phyloP scores from a whole-genome alignment of 768 basidiomycete genomes.

The Daedaleopsis nitida region DNA sequence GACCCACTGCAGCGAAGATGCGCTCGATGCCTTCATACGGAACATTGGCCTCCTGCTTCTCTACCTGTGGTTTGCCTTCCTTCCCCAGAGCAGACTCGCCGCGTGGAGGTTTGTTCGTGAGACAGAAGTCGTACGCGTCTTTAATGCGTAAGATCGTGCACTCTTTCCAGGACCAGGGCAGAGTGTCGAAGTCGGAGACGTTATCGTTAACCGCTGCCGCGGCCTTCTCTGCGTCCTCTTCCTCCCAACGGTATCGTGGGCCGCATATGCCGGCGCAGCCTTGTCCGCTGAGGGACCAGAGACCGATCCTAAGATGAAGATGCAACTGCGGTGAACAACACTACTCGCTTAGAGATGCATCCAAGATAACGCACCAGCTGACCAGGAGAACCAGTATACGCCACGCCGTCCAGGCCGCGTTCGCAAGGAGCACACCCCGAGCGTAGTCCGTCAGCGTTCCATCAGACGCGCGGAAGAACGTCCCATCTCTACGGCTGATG shows the following conservation, averaged over 20 bases:
- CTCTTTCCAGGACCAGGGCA: conserved; percentile 83
- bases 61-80: conserved; percentile 21
- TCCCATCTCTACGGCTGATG: conserved; percentile 58
- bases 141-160: conserved; percentile 69
- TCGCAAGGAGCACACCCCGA: conserved; percentile 76
- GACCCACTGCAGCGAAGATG: conserved; percentile 60
- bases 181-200: conserved; percentile 43
- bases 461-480: conserved; percentile 67
- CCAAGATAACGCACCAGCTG: conserved; percentile 58
- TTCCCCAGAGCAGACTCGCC: conserved; percentile 41
- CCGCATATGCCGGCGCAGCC: conserved; percentile 83
- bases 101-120: conserved; percentile 43
- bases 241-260: conserved; percentile 83
- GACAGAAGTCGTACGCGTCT: conserved; percentile 83
- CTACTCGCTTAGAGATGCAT: background rate
- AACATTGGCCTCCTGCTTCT: conserved; percentile 19
- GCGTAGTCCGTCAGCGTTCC: conserved; percentile 77
- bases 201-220: conserved; percentile 53
- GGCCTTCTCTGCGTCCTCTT: conserved; percentile 68
- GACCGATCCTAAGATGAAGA: conserved; percentile 54
- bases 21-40: conserved; percentile 59
- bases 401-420: conserved; percentile 83
- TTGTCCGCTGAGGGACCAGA: conserved; percentile 79
- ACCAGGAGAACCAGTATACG: conserved; percentile 63
- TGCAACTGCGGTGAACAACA: background rate